Conservation (phyloP, 352 stramenopile species). For the Globisporangium cystogenes region DNA sequence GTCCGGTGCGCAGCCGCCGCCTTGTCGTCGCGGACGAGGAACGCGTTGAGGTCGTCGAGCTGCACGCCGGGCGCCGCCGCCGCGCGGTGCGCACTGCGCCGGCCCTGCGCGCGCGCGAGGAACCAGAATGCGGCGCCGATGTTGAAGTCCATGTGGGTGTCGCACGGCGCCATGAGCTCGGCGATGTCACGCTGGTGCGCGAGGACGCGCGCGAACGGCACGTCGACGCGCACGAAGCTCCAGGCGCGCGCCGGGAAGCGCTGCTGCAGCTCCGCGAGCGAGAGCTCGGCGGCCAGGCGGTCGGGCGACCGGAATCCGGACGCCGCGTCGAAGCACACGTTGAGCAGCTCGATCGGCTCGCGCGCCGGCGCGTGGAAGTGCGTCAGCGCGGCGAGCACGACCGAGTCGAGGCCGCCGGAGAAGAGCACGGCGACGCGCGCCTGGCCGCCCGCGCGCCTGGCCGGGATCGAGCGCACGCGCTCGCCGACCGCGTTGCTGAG, state of each 20-base stretch:
- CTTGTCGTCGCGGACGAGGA: constrained; percentile 20
- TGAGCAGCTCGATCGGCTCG: constrained; percentile 91
- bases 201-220: constrained; percentile 69
- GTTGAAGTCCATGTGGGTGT: constrained; percentile 97
- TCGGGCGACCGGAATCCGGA: constrained; percentile 81
- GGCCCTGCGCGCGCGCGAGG: constrained; percentile 69
- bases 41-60: constrained; percentile 34
- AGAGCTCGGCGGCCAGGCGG: constrained; percentile 81
- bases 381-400: constrained; percentile 90
- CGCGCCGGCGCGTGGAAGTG: constrained; percentile 55
- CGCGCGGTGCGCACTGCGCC: constrained; percentile 12
- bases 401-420: constrained; percentile 95
- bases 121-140: constrained; percentile 96
- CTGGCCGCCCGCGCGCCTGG: background rate
- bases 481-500: constrained; percentile 80
- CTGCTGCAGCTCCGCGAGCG: constrained; percentile 73
- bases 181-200: constrained; percentile 59
- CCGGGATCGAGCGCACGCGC: constrained; percentile 68
- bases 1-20: background rate
- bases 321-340: constrained; percentile 91
- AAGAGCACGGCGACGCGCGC: constrained; percentile 92
- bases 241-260: constrained; percentile 83
- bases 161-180: constrained; percentile 79
- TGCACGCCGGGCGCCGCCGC: background rate
- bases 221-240: constrained; percentile 84